phyloP scores from a whole-genome alignment of 768 basidiomycete species.

The Auriculariales sp. region DNA sequence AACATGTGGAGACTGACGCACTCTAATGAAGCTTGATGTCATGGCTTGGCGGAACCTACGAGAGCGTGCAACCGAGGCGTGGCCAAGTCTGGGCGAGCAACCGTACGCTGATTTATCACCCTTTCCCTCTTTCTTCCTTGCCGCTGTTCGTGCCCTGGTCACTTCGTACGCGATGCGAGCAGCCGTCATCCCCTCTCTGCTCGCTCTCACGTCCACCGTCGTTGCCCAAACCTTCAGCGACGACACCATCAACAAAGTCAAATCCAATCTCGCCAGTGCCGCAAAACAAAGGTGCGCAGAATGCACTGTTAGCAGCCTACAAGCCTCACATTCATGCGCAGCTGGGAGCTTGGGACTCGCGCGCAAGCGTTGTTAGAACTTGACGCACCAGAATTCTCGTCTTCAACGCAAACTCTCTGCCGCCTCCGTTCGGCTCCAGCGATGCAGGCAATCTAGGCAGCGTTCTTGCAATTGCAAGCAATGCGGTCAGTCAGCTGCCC shows the following conservation, averaged over 20 bases:
- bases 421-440: slow-evolving; percentile 17
- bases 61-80: too few relatives aligned
- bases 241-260: not conserved
- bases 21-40: too few relatives aligned
- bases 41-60: too few relatives aligned
- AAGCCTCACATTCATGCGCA: slow-evolving; percentile 10
- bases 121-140: too few relatives aligned
- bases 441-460: slow-evolving; percentile 26
- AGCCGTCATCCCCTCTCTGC: too few relatives aligned
- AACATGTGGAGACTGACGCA: too few relatives aligned
- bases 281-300: not conserved
- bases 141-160: too few relatives aligned
- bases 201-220: not conserved
- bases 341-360: slow-evolving; percentile 45
- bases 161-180: too few relatives aligned
- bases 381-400: slow-evolving; percentile 30
- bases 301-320: not conserved
- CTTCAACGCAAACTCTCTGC: slow-evolving; percentile 24
- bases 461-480: slow-evolving; percentile 39
- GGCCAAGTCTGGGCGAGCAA: too few relatives aligned
- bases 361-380: slow-evolving; percentile 37
- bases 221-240: not conserved
- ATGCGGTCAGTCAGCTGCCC: slow-evolving; percentile 34
- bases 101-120: too few relatives aligned
- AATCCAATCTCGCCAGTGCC: not conserved